phyloP scores from a whole-genome alignment of 1,284 basidiomycete species.

The Leccinum huronense region DNA sequence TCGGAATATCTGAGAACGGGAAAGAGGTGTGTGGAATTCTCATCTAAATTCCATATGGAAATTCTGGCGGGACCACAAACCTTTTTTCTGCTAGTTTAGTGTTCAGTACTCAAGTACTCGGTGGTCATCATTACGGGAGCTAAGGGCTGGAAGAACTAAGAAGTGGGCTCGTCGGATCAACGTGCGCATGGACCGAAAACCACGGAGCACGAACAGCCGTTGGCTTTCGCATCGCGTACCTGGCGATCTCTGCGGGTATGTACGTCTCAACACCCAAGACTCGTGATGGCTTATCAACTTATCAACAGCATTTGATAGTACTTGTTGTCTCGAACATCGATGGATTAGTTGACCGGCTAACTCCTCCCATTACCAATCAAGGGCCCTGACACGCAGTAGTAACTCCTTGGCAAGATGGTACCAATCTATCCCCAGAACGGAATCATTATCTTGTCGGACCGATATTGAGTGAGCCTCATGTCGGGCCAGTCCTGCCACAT shows the following conservation, averaged over 20 bases:
- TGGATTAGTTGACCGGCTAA: neutral
- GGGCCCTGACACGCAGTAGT: neutral
- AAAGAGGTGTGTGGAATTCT: neutral
- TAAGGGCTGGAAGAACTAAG: slow-evolving; percentile 27
- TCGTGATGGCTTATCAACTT: neutral
- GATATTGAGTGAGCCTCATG: neutral
- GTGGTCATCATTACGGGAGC: neutral
- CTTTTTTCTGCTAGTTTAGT: neutral
- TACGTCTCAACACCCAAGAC: neutral
- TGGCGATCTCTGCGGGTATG: slow-evolving; percentile 58
- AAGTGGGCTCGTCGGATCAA: slow-evolving; percentile 53
- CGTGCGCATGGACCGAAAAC: slow-evolving; percentile 71
- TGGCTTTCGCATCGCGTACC: slow-evolving; percentile 73
- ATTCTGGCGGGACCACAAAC: neutral
- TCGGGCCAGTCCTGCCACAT: neutral
- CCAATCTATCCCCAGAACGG: neutral
- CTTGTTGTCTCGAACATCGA: neutral
- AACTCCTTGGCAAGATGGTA: neutral
- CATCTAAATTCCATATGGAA: neutral
- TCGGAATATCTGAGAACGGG: neutral
- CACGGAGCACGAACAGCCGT: slow-evolving; percentile 59
- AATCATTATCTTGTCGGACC: neutral
- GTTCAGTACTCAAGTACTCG: neutral
- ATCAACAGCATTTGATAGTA: neutral
- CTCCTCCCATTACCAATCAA: neutral